phyloP scores from a whole-genome alignment of 345 rosid genomes.

The Schrenkiella parvula region DNA sequence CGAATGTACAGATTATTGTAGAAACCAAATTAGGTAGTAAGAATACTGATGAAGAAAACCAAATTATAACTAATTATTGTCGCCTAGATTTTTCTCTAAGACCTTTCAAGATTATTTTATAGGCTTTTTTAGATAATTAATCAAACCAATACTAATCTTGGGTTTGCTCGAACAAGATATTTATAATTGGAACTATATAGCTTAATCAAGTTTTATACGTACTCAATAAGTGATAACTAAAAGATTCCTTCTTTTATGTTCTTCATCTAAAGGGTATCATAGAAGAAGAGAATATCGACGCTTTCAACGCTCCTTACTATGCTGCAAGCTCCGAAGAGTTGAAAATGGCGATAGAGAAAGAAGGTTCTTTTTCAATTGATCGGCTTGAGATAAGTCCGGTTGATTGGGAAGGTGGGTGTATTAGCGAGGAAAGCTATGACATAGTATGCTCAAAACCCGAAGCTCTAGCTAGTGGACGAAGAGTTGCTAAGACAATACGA shows the following conservation, averaged over 20 bases:
- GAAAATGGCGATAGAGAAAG: slow-evolving; percentile 39
- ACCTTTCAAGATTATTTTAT: background rate
- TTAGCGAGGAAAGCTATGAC: slow-evolving; percentile 18
- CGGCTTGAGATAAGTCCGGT: slow-evolving; percentile 43
- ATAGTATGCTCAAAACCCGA: background rate
- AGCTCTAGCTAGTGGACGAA: slow-evolving; percentile 36
- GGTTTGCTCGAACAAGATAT: background rate
- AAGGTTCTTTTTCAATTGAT: slow-evolving; percentile 58
- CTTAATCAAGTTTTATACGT: background rate
- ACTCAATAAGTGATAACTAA: background rate
- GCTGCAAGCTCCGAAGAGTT: slow-evolving; percentile 60
- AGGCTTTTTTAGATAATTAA: background rate
- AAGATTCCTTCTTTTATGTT: background rate
- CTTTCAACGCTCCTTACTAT: slow-evolving; percentile 75
- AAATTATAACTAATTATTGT: background rate
- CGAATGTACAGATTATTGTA: background rate
- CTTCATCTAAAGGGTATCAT: slow-evolving; percentile 40
- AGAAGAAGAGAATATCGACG: slow-evolving; percentile 57
- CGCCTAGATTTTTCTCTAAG: background rate
- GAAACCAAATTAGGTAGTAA: background rate
- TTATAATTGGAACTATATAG: background rate
- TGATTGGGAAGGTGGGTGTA: slow-evolving; percentile 56
- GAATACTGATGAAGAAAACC: background rate
- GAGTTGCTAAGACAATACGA: slow-evolving; percentile 53
- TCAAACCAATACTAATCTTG: background rate